Evolutionary conservation across 768 basidiomycete genomes (phyloP), one percentile per base, ranked within the genome.

Genomic region (Boletus tomentosulus): DNA sequence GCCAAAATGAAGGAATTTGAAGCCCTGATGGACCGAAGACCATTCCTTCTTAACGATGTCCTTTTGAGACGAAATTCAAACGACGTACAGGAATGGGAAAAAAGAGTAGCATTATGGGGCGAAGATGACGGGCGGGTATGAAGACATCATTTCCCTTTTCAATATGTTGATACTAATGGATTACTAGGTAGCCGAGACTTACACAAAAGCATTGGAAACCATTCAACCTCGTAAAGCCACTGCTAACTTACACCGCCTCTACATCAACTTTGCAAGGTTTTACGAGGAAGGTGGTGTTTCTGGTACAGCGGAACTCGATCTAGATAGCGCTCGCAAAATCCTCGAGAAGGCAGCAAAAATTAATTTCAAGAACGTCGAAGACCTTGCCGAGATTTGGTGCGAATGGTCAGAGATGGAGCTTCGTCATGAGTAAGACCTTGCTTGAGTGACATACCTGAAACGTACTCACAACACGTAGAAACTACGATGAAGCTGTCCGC

Each of bases 331-430:
- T 4, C 84, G 95, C 39, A 95, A 95, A 74, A 88, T 98, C 28
- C 74, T 98, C 34, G 94, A 98, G 67, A 96, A 92, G 70, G 96
- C 84, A 5, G 89, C 89, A 4, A 91, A 89, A 62, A 85, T 97
- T 39, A 89, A 88, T 65, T 98, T 94, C 77, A 92, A 87, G 71
- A 78, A 83, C n/a, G 95, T 99, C 10, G 96, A 99, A 66, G 97
- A 99, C 63, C 78, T 99, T 24, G 97, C 97, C 0, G 97, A 98
- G 69, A 82, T 98, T 13, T 99, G 97, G 97, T 98, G 95, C 64
- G 97, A 98, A 73, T 98, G 97, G 96, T 85, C 97, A 7, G 97
- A 99, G 72, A 85, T 98, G 87, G 97, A 99, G 68, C 78, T 98
- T 47, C 84, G 96, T 41, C 87, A 94, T 47, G 95, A 96, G 95